phyloP scores from a whole-genome alignment of 1,284 basidiomycete species.

The Testicularia cyperi region DNA sequence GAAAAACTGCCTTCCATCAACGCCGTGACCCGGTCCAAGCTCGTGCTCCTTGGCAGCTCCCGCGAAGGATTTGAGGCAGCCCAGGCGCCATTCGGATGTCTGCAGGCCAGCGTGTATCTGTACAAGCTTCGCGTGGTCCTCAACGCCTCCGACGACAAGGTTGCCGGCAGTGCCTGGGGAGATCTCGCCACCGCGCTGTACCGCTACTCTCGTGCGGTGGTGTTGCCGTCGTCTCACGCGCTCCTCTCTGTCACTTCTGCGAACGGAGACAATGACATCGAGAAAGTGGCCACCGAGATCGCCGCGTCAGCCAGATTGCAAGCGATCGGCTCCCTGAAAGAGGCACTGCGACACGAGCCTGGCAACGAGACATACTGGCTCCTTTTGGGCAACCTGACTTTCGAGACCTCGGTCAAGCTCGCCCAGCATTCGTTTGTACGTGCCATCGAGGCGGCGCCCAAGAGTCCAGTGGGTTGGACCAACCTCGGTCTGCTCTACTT shows the following conservation, averaged over 20 bases:
- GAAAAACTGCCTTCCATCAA: constrained; percentile 42
- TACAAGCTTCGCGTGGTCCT: constrained; percentile 53
- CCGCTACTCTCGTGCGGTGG: constrained; percentile 14
- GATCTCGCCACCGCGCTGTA: constrained; percentile 52
- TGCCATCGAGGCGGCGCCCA: constrained; percentile 79
- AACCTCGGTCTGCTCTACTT: constrained; percentile 88
- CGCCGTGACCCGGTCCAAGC: constrained; percentile 18
- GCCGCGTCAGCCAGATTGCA: constrained; percentile 64
- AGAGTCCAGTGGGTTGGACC: constrained; percentile 72
- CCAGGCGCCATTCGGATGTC: constrained; percentile 4
- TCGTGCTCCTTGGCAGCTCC: constrained; percentile 1
- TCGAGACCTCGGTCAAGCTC: constrained; percentile 69
- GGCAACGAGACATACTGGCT: constrained; percentile 79
- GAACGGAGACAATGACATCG: constrained; percentile 58
- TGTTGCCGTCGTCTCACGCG: constrained; percentile 13
- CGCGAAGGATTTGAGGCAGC: too few relatives aligned
- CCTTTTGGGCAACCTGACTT: constrained; percentile 74
- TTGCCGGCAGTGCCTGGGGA: constrained; percentile 50
- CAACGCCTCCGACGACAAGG: constrained; percentile 40
- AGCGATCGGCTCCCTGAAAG: constrained; percentile 70
- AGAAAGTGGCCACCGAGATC: constrained; percentile 60
- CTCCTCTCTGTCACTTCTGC: constrained; percentile 62
- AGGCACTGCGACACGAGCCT: constrained; percentile 76
- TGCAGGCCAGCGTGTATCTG: constrained; percentile 35
- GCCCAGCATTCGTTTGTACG: constrained; percentile 92